phyloP scores from a whole-genome alignment of 2,329 filamentous ascomycete genomes.

The Trichoderma afroharzianum region DNA sequence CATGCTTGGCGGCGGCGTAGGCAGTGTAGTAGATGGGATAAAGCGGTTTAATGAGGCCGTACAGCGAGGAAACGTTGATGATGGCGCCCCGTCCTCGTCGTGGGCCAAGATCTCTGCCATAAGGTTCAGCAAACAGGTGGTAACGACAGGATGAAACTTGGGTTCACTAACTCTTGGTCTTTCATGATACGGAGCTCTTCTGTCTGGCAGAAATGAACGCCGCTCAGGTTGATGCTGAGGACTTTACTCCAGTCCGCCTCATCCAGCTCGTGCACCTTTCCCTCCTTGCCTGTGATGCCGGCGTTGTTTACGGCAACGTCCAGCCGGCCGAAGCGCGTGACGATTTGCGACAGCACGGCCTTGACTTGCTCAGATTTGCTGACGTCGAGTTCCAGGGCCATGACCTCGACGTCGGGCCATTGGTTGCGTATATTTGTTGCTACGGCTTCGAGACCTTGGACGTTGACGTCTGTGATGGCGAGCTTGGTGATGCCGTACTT shows the following conservation, averaged over 20 bases:
- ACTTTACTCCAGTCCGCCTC: conserved; percentile 42
- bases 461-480: too few relatives aligned
- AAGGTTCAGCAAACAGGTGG: background rate
- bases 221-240: conserved; percentile 30
- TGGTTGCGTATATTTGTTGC: too few relatives aligned
- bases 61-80: conserved; percentile 53
- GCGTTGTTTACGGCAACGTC: conserved; percentile 22
- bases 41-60: conserved; percentile 43
- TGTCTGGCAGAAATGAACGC: conserved; percentile 44
- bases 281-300: conserved; percentile 43
- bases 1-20: conserved; percentile 52
- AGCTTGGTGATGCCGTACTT: too few relatives aligned
- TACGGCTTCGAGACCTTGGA: too few relatives aligned
- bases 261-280: conserved; percentile 30
- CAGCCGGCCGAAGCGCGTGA: too few relatives aligned
- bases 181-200: conserved; percentile 51
- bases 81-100: conserved; percentile 47
- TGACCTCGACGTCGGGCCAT: too few relatives aligned
- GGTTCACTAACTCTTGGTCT: conserved; percentile 41
- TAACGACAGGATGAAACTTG: background rate
- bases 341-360: too few relatives aligned
- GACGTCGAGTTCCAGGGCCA: too few relatives aligned
- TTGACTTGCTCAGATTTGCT: too few relatives aligned
- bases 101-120: conserved; percentile 32
- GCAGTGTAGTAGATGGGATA: conserved; percentile 38